Evolutionary conservation across 139 green algal genomes (phyloP), one percentile per base, ranked within the genome.

Genomic region (Haematococcus sp.): DNA sequence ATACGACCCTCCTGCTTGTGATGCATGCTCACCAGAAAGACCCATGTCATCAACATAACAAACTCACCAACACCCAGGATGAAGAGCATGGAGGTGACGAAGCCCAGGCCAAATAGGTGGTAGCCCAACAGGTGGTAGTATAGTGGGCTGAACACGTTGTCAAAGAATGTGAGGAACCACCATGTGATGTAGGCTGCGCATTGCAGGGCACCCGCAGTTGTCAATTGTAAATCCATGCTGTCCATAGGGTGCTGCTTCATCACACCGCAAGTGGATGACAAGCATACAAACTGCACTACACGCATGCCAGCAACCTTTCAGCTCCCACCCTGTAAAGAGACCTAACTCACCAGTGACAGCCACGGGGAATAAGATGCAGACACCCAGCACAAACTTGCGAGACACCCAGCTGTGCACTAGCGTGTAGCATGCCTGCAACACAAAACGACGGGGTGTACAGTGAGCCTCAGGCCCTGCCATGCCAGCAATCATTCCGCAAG

Each of bases 71-170:
- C 56, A 40, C 19, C 56, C 56, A 64, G 56, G 56, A 64, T 64
- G 56, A 64, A 76, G 71, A 83, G 80, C 88, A 97, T 93, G 49
- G 88, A 93, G 0, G 91, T 95, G 11, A 96, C 59, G 61, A 97
- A 95, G 22, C 93, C 94, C 28, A 98, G 84, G 2, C 94, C 94
- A 83, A 98, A 95, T 0, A 98, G 88, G 56, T 97, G 83, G 69
- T 97, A 93, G 32, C 88, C 86, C 76, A 98, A 93, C 0, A 98
- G 76, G 27, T 86, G 83, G 63, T 84, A 73, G 66, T 94, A 97
- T 4, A 97, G 46, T 63, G 88, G 93, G 56, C 60, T 93, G 75
- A 98, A 98, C 68, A 98, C 96, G 72, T 89, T 88, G 80, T 98
- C 94, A 75, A 98, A 95, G 71, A 96, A 97, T 9, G 87, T 88